Evolutionary conservation across 2,329 filamentous ascomycete species (phyloP).

Genomic region (Amauroascus verrucosus): DNA sequence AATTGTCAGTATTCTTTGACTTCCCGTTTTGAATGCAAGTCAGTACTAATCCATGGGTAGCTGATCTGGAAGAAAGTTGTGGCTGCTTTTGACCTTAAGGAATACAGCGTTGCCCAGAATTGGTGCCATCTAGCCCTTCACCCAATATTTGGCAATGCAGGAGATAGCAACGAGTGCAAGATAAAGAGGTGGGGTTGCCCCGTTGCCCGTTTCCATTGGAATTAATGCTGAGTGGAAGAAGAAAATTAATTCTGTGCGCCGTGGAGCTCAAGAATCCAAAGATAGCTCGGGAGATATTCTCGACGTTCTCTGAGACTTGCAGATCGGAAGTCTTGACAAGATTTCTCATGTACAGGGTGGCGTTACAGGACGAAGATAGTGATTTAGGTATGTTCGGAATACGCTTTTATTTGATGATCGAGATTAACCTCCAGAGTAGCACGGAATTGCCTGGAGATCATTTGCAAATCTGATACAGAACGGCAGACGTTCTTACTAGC

Average conservation of each 20-base stretch:
- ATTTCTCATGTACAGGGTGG: conserved; percentile 66
- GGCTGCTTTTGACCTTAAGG: conserved; percentile 42
- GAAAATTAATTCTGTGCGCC: conserved; percentile 63
- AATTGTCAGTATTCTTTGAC: conserved; percentile 26
- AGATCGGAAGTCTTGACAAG: conserved; percentile 55
- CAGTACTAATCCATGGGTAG: conserved; percentile 33
- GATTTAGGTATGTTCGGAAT: conserved; percentile 36
- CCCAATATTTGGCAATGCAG: conserved; percentile 53
- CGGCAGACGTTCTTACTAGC: conserved; percentile 62
- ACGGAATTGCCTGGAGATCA: conserved; percentile 50
- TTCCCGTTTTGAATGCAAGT: neutral
- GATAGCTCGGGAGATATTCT: conserved; percentile 47
- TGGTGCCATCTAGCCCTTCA: conserved; percentile 68
- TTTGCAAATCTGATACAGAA: conserved; percentile 46
- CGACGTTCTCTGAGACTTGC: conserved; percentile 48
- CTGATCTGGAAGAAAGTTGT: conserved; percentile 76
- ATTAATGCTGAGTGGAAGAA: conserved; percentile 28
- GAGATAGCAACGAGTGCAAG: conserved; percentile 56
- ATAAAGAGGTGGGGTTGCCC: conserved; percentile 47
- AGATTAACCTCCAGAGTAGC: conserved; percentile 32
- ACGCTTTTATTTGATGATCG: conserved; percentile 10
- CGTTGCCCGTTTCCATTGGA: neutral
- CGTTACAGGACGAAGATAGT: conserved; percentile 49
- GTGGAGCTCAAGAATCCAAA: conserved; percentile 49
- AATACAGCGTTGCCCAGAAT: conserved; percentile 47